phyloP scores from a whole-genome alignment of 2,329 filamentous ascomycete species.

The Cercospora sojina region DNA sequence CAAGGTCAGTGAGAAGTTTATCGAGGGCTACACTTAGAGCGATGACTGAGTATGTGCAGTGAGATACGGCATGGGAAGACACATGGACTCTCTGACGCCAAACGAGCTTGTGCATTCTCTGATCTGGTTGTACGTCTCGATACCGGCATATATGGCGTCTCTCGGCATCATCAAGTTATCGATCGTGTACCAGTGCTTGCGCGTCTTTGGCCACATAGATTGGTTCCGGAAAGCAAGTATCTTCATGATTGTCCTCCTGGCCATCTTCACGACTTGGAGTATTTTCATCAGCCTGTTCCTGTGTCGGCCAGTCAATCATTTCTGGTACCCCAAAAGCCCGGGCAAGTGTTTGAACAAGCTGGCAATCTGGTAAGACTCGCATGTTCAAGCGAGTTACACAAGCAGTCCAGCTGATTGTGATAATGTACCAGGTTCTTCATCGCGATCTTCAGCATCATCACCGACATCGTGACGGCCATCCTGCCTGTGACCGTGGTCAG shows the following conservation, averaged over 20 bases:
- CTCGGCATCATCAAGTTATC: conserved; percentile 26
- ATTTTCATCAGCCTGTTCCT: conserved; percentile 7
- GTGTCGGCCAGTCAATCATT: conserved; percentile 18
- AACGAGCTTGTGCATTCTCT: conserved; percentile 11
- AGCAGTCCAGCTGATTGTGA: background rate
- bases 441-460: conserved; percentile 35
- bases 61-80: conserved; percentile 25
- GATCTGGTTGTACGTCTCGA: conserved; percentile 22
- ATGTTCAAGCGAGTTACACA: background rate
- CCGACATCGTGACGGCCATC: conserved; percentile 36
- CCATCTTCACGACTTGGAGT: conserved; percentile 16
- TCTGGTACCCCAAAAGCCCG: conserved; percentile 31
- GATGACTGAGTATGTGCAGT: conserved; percentile 12
- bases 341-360: conserved; percentile 27
- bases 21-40: background rate
- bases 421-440: conserved; percentile 28
- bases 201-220: conserved; percentile 25
- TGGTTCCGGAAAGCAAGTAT: conserved; percentile 18
- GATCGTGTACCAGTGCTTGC: conserved; percentile 23
- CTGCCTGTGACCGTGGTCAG: conserved; percentile 38
- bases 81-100: conserved; percentile 18
- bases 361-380: conserved; percentile 28
- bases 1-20: conserved; percentile 1
- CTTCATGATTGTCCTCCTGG: background rate
- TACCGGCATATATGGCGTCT: conserved; percentile 21